phyloP scores from a whole-genome alignment of 495 filamentous ascomycete genomes.

The Penicillium parvum region DNA sequence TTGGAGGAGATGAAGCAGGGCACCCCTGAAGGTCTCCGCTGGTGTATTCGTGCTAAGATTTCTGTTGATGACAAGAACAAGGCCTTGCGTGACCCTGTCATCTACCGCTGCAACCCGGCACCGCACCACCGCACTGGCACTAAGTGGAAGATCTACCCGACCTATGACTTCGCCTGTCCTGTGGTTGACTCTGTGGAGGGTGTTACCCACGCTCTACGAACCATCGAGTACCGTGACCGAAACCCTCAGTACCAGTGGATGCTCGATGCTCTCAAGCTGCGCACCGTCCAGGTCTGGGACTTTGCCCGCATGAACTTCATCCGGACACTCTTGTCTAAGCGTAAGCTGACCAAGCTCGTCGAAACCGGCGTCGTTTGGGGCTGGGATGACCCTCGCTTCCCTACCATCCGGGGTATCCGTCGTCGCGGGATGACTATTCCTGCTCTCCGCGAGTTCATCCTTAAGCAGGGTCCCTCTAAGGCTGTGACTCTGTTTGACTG shows the following conservation, averaged over 20 bases:
- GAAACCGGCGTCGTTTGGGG: conserved; percentile 81
- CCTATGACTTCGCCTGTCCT: conserved; percentile 91
- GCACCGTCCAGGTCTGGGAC: conserved; percentile 92
- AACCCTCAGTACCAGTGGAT: conserved; percentile 99
- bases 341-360: conserved; percentile 92
- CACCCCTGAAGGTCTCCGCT: conserved; percentile 66
- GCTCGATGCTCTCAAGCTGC: conserved; percentile 76
- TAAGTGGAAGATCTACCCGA: conserved; percentile 93
- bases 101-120: conserved; percentile 80
- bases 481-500: conserved; percentile 90
- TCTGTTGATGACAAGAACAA: conserved; percentile 79
- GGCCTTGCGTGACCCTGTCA: conserved; percentile 86
- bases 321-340: conserved; percentile 83
- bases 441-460: conserved; percentile 85
- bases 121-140: conserved; percentile 84
- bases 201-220: conserved; percentile 90
- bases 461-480: conserved; percentile 85
- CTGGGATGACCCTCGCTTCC: conserved; percentile 95
- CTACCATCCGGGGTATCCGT: conserved; percentile 83
- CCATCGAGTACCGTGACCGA: conserved; percentile 95
- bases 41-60: conserved; percentile 89
- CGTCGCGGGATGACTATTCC: conserved; percentile 88
- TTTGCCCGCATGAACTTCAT: conserved; percentile 97
- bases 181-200: conserved; percentile 88
- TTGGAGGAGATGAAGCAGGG: conserved; percentile 89